Evolutionary conservation across 805 yeast species (phyloP), one percentile per base, ranked within the genome.

Genomic region (Metschnikowia sp.): DNA sequence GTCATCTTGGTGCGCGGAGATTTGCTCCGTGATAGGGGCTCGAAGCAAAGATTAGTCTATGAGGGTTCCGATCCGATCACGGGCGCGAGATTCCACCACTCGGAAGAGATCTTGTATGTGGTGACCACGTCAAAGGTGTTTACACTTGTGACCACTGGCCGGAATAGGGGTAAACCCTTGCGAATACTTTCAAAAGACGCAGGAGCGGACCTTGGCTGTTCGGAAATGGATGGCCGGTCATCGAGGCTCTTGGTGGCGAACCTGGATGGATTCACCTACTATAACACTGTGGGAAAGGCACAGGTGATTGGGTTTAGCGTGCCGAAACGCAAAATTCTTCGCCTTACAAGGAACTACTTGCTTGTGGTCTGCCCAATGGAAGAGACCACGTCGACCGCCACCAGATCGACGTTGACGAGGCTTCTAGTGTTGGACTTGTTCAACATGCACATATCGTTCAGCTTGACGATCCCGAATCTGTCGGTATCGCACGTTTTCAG

Each of bases 1-100:
- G 89, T 91, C 2, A 70, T 91, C 2, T 68, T 91, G 7, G 79
- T 91, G 0, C 70, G 98, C 52, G 99, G 99, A 8, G 98, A 94
- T 63, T 64, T 94, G 31, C 55, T 88, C 7, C 81, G 90, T 56
- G 99, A 94, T 60, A 72, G 96, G 49, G 98, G 98, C 0, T 82
- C 96, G 9, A 79, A 94, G 53, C 98, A 92, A 59, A 72, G 97
- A 29, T 63, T 85, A 0, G 82, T 91, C 1, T 88, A 83, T 60
- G 88, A 85, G 49, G 79, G 83, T 43, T 68, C 75, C 2, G 94
- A 88, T 41, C 96, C 97, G 1, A 77, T 94, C 15, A 92, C 98
- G 0, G 85, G 88, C 0, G 66, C 92, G 1, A 77, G 78, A 29
- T 79, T 91, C 54, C 74, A 74, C 43, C 76, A 79, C 41, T 75